These are phyloP conservation scores for Aspergillus eucalypticola DNA, from an alignment of 2,329 filamentous ascomycete species.

Conservation along the genomic window DNA sequence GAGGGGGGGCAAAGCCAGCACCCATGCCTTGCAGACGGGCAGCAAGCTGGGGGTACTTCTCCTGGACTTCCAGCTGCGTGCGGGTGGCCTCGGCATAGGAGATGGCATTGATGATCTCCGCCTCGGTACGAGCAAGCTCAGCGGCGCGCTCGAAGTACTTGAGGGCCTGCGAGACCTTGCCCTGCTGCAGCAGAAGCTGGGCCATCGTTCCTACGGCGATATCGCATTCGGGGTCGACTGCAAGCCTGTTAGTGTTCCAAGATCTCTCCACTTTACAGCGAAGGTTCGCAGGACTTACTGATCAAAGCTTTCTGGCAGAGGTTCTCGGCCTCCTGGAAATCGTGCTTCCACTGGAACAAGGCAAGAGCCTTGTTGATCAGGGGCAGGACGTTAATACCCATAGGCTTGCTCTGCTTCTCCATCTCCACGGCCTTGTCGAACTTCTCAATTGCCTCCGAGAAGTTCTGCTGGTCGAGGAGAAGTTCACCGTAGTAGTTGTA, in stretches of 20 bases:
- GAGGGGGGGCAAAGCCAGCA: conserved; percentile 39
- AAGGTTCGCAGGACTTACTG: conserved; percentile 62
- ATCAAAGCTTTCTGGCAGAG: conserved; percentile 96
- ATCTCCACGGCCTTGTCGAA: conserved; percentile 98
- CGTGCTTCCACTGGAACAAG: conserved; percentile 97
- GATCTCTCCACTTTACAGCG: not conserved
- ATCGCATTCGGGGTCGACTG: conserved; percentile 97
- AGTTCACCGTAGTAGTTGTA: conserved; percentile 99
- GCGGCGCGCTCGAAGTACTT: conserved; percentile 97
- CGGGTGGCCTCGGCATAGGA: conserved; percentile 96
- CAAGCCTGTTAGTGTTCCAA: conserved; percentile 15
- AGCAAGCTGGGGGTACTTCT: conserved; percentile 80
- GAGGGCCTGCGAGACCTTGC: conserved; percentile 91
- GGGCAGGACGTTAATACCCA: conserved; percentile 95
- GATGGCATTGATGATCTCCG: conserved; percentile 92
- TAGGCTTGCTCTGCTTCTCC: conserved; percentile 91
- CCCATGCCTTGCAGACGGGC: conserved; percentile 67
- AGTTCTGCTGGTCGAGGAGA: conserved; percentile 94
- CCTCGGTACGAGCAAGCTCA: conserved; percentile 89
- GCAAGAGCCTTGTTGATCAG: conserved; percentile 98
- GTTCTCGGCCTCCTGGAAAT: conserved; percentile 91
- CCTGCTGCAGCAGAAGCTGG: conserved; percentile 93
- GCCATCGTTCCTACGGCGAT: conserved; percentile 99
- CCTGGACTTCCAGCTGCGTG: conserved; percentile 89
- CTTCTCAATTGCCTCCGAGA: conserved; percentile 91